phyloP scores from a whole-genome alignment of 2,329 filamentous ascomycete genomes.

The Cladosporium cucumerinum region DNA sequence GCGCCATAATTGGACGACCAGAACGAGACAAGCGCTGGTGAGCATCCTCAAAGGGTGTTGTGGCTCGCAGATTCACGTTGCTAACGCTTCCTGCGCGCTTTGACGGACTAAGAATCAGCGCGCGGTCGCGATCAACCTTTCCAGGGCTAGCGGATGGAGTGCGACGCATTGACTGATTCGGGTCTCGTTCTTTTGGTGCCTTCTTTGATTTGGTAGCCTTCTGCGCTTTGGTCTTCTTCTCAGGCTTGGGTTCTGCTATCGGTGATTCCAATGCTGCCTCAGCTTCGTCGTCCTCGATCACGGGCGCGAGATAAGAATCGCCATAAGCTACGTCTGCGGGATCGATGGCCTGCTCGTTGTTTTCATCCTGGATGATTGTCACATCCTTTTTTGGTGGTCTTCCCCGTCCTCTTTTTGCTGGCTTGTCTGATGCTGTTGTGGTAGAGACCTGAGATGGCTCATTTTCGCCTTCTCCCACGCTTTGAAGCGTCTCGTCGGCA shows the following conservation, averaged over 20 bases:
- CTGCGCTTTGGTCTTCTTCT: constrained; percentile 15
- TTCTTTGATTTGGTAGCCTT: constrained; percentile 12
- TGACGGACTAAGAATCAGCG: constrained; percentile 1
- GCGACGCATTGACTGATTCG: constrained; percentile 23
- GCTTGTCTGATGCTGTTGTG: background rate
- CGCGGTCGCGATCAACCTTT: constrained; percentile 11
- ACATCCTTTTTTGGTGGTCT: constrained; percentile 15
- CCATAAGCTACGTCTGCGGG: constrained; percentile 19
- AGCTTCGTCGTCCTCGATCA: constrained; percentile 5
- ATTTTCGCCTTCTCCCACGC: constrained; percentile 8
- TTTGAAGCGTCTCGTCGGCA: background rate
- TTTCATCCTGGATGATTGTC: constrained; percentile 17
- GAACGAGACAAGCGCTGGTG: constrained; percentile 66
- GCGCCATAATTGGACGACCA: constrained; percentile 73
- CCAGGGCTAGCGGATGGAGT: constrained; percentile 20
- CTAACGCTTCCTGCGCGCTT: constrained; percentile 25
- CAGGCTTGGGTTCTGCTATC: background rate
- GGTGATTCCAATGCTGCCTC: constrained; percentile 4
- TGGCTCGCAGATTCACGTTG: constrained; percentile 36
- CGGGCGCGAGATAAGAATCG: constrained; percentile 17
- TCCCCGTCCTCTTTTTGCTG: background rate
- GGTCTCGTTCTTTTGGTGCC: constrained; percentile 23
- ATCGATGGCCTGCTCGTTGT: constrained; percentile 19
- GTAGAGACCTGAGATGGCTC: constrained; percentile 9
- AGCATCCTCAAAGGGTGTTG: constrained; percentile 44